These are phyloP conservation scores for Hanseniaspora clermontiae DNA, from an alignment of 805 yeast genomes.

Conservation along the genomic window DNA sequence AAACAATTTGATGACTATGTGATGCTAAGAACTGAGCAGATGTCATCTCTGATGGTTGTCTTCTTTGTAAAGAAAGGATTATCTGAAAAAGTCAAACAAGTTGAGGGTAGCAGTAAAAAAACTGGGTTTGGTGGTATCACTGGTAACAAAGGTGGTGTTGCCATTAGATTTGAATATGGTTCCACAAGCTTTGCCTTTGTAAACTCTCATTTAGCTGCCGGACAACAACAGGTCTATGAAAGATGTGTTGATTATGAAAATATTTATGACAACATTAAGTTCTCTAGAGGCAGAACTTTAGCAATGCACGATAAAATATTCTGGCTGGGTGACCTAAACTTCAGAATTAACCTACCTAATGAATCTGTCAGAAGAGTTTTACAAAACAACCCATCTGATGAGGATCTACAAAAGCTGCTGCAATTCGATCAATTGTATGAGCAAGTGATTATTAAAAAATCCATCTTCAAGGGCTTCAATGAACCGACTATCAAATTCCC, in stretches of 20 bases:
- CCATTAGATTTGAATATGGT: slow-evolving; percentile 74
- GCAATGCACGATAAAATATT: slow-evolving; percentile 75
- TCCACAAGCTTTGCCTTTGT: slow-evolving; percentile 70
- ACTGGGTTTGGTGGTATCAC: slow-evolving; percentile 96
- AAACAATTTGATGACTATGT: slow-evolving; percentile 46
- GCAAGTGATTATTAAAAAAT: slow-evolving; percentile 53
- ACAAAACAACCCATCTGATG: slow-evolving; percentile 30
- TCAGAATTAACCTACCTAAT: slow-evolving; percentile 57
- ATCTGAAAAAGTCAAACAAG: slow-evolving; percentile 51
- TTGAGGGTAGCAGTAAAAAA: slow-evolving; percentile 87
- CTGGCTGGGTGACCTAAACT: slow-evolving; percentile 94
- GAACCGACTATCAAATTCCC: slow-evolving; percentile 67
- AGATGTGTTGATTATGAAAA: slow-evolving; percentile 74
- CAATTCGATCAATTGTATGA: slow-evolving; percentile 65
- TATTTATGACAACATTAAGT: slow-evolving; percentile 61
- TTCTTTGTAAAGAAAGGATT: slow-evolving; percentile 46
- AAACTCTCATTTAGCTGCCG: slow-evolving; percentile 92
- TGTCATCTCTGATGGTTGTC: slow-evolving; percentile 54
- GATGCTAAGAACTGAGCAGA: slow-evolving; percentile 60
- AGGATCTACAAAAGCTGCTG: slow-evolving; percentile 34
- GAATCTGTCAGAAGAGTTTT: slow-evolving; percentile 58
- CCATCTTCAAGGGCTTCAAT: slow-evolving; percentile 59
- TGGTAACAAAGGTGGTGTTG: slow-evolving; percentile 94
- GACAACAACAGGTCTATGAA: slow-evolving; percentile 66
- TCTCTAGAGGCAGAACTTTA: slow-evolving; percentile 62